Evolutionary conservation across 176 grass and related monocot genomes (phyloP), one percentile per base, ranked within the genome.

Genomic region (Dactylis glomerata): DNA sequence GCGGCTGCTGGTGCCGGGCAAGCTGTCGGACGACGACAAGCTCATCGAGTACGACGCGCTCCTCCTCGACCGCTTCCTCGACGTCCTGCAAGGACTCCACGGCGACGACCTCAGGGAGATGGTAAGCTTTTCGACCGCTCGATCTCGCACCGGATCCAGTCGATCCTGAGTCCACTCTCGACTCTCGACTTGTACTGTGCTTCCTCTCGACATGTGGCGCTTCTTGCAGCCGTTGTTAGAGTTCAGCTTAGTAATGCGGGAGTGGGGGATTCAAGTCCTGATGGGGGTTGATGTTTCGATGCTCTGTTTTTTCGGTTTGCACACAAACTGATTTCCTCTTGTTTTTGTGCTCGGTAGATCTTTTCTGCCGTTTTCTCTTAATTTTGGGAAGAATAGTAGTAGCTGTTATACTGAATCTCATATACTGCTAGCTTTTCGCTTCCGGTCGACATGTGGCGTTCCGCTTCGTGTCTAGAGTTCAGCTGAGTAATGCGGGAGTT

Each of bases 11-110:
- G 91, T 86, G 63, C 87, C 91, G 14, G 55, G 42, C 70, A 92
- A 92, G 87, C 28, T 92, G 13, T 92, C 87, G 34, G 91, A 90
- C 69, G 91, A 92, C 42, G 91, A 92, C 47, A 92, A 92, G 87
- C 87, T 92, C 76, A 83, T 92, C 38, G 91, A 92, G 72, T 92
- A 92, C 69, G 91, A 92, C 31, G 91, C 91, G 14, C 91, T 92
- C 36, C 91, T 92, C 81, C 84, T 92, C 55, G 91, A 92, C 68
- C 91, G 91, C 55, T 92, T 92, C 84, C 91, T 92, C 72, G 91
- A 92, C 81, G 83, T 92, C 84, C 84, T 92, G 33, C 91, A 90
- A 63, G 84, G 80, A 45, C 85, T 92, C 70, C 87, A 92, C 67
- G 91, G 91, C 30, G 87, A 92, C 42, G 91, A 92, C 34, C 52